Evolutionary conservation across 2,329 filamentous ascomycete species (phyloP).

Genomic region (Elsinoe necatrix): DNA sequence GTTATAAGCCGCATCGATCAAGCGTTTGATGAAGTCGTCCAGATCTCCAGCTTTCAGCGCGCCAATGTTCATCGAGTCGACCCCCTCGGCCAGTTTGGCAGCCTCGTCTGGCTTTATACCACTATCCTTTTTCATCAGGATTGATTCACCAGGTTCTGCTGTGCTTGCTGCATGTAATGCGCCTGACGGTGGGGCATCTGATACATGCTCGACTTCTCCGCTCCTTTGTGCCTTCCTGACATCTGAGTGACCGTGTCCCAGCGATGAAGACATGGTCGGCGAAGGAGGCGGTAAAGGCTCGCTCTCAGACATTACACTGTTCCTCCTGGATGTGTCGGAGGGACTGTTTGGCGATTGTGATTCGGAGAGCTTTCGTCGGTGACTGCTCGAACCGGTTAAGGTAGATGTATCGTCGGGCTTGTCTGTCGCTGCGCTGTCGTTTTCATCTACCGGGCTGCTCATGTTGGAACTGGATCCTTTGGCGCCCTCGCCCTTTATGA

Average conservation of each 20-base stretch:
- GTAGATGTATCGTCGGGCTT: slow-evolving; percentile 68
- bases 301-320: slow-evolving; percentile 20
- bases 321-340: slow-evolving; percentile 31
- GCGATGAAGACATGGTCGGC: slow-evolving; percentile 67
- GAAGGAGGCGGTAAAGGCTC: slow-evolving; percentile 60
- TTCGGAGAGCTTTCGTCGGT: slow-evolving; percentile 26
- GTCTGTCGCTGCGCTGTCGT: slow-evolving; percentile 48
- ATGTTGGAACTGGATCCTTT: slow-evolving; percentile 61
- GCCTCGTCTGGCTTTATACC: slow-evolving; percentile 25
- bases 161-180: slow-evolving; percentile 43
- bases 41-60: slow-evolving; percentile 89
- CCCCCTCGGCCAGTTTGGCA: slow-evolving; percentile 22
- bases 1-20: slow-evolving; percentile 89
- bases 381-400: slow-evolving; percentile 54
- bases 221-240: slow-evolving; percentile 72
- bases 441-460: slow-evolving; percentile 35
- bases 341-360: slow-evolving; percentile 32
- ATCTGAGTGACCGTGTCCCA: slow-evolving; percentile 66
- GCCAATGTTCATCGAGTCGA: slow-evolving; percentile 63
- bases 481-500: slow-evolving; percentile 63
- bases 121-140: slow-evolving; percentile 73
- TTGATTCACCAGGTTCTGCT: slow-evolving; percentile 70
- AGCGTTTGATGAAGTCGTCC: slow-evolving; percentile 91
- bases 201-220: slow-evolving; percentile 90
- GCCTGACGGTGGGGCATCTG: slow-evolving; percentile 74